Evolutionary conservation across 2,329 filamentous ascomycete genomes (phyloP).

Genomic region (Paraphoma chrysanthemicola): DNA sequence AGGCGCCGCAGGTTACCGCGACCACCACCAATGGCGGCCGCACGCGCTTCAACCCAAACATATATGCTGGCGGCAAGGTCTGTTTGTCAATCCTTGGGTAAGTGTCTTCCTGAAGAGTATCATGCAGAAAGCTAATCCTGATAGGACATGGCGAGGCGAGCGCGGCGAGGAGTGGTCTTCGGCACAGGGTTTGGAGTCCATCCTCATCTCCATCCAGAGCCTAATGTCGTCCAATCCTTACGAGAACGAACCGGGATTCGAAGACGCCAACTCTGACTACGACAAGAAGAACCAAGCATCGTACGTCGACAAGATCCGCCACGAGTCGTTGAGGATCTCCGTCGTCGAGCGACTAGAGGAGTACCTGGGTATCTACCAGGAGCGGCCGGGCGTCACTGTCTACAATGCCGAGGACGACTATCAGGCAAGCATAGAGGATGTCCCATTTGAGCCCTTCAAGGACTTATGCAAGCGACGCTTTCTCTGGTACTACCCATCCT

Average conservation of each 20-base stretch:
- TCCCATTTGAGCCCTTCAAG: constrained; percentile 83
- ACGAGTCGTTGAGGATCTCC: constrained; percentile 86
- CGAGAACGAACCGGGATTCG: constrained; percentile 94
- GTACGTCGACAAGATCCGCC: constrained; percentile 88
- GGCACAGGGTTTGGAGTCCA: constrained; percentile 92
- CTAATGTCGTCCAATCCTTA: constrained; percentile 94
- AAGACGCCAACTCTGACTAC: constrained; percentile 70
- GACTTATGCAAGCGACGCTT: constrained; percentile 92
- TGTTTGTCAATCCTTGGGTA: constrained; percentile 94
- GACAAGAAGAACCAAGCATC: constrained; percentile 77
- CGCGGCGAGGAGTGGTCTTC: constrained; percentile 95
- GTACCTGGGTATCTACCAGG: constrained; percentile 69
- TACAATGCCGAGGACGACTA: constrained; percentile 60
- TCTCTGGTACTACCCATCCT: constrained; percentile 94
- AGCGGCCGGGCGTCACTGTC: constrained; percentile 48
- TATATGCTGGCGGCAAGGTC: constrained; percentile 89
- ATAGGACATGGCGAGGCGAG: constrained; percentile 90
- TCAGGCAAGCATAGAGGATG: constrained; percentile 56
- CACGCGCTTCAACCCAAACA: constrained; percentile 95
- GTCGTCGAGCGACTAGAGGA: constrained; percentile 86
- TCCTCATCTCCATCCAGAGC: constrained; percentile 94
- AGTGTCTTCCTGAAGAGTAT: constrained; percentile 13
- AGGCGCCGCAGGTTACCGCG: constrained; percentile 66
- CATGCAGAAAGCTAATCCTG: constrained; percentile 14
- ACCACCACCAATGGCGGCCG: constrained; percentile 88